These are phyloP conservation scores for Pythium periplocum DNA, from an alignment of 352 stramenopile species.

Conservation along the genomic window DNA sequence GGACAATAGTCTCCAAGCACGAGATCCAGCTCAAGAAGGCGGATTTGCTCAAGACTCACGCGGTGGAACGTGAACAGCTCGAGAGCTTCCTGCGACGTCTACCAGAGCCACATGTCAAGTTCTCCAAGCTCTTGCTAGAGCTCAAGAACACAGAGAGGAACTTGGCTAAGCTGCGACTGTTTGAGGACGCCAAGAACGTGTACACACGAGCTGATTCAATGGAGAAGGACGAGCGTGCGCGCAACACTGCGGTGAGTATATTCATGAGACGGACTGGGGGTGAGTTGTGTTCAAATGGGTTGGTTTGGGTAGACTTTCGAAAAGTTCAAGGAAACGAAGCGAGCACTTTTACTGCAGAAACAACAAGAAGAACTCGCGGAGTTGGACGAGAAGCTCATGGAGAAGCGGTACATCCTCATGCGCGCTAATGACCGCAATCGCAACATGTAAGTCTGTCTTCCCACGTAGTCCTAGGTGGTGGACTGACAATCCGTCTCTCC, in stretches of 20 bases:
- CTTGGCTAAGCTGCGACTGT: slow-evolving; percentile 48
- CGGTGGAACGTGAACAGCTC: slow-evolving; percentile 52
- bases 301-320: slow-evolving; percentile 36
- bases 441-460: slow-evolving; percentile 35
- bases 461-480: slow-evolving; percentile 3
- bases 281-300: neutral
- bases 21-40: slow-evolving; percentile 43
- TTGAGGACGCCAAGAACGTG: slow-evolving; percentile 74
- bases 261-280: neutral
- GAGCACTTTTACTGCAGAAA: slow-evolving; percentile 39
- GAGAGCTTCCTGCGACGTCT: slow-evolving; percentile 55
- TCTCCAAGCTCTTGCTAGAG: slow-evolving; percentile 63
- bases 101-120: slow-evolving; percentile 57
- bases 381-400: slow-evolving; percentile 57
- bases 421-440: slow-evolving; percentile 49
- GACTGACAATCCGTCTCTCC: neutral
- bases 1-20: slow-evolving; percentile 22
- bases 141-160: slow-evolving; percentile 71
- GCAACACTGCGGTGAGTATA: slow-evolving; percentile 24
- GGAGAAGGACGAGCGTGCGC: slow-evolving; percentile 47
- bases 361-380: slow-evolving; percentile 53
- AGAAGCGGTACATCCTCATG: slow-evolving; percentile 66
- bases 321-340: slow-evolving; percentile 53
- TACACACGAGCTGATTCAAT: slow-evolving; percentile 50
- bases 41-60: slow-evolving; percentile 54